phyloP scores from a whole-genome alignment of 805 yeast genomes.

The Wickerhamomyces bisporus region DNA sequence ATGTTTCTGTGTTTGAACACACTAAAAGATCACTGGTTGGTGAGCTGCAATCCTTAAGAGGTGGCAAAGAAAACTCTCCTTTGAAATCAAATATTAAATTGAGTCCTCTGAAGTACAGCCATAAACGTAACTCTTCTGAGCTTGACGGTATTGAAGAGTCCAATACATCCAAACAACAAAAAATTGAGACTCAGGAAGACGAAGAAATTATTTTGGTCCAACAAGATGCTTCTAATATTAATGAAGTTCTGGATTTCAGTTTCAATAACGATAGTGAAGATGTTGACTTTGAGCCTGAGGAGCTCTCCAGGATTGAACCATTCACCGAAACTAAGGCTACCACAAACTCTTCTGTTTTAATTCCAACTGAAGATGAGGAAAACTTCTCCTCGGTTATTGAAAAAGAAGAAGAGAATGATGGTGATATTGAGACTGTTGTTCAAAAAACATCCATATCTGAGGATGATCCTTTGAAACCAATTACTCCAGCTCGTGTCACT shows the following conservation, averaged over 20 bases:
- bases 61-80: slow-evolving; percentile 14
- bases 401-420: neutral
- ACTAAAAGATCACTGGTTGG: slow-evolving; percentile 19
- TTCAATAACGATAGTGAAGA: slow-evolving; percentile 23
- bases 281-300: slow-evolving; percentile 20
- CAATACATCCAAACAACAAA: neutral
- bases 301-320: slow-evolving; percentile 23
- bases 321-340: neutral
- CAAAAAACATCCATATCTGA: neutral
- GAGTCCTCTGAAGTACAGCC: slow-evolving; percentile 5
- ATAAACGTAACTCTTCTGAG: slow-evolving; percentile 18
- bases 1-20: too few species aligned
- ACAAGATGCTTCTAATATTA: slow-evolving; percentile 4
- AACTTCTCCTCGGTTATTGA: neutral
- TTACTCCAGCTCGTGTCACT: slow-evolving; percentile 26
- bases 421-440: neutral
- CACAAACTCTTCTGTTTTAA: neutral
- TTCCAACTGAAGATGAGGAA: neutral
- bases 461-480: neutral
- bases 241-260: slow-evolving; percentile 2
- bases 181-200: neutral
- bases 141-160: slow-evolving; percentile 17
- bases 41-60: slow-evolving; percentile 8
- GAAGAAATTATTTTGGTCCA: slow-evolving; percentile 15
- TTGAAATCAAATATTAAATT: neutral